Conservation (phyloP, 257 asterid species). For the Verbascum thapsus region DNA sequence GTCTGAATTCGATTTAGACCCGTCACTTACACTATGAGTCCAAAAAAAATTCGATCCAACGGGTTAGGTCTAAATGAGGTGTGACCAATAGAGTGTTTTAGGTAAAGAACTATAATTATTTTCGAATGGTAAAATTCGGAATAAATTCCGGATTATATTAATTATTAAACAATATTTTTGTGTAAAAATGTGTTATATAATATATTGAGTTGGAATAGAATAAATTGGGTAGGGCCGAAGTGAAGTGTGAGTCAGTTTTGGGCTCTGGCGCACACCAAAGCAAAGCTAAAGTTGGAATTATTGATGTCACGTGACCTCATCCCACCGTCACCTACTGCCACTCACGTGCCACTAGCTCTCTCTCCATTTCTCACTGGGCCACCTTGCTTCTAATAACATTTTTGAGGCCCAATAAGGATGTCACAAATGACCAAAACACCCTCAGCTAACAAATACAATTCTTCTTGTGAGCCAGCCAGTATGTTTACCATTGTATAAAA, state of each 20-base stretch:
- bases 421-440: neutral
- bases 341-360: conserved; percentile 39
- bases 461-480: neutral
- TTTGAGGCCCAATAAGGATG: neutral
- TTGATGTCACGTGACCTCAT: conserved; percentile 51
- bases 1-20: too few species aligned
- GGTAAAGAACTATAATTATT: too few species aligned
- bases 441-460: too few species aligned
- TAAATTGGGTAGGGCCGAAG: conserved; percentile 33
- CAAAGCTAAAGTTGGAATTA: conserved; percentile 6
- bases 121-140: too few species aligned
- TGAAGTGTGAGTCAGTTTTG: conserved; percentile 34
- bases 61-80: too few species aligned
- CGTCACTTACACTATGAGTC: too few species aligned
- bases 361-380: neutral
- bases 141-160: too few species aligned
- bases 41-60: too few species aligned
- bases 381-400: neutral
- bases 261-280: conserved; percentile 35
- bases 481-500: conserved; percentile 24
- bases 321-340: conserved; percentile 34
- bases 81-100: too few species aligned
- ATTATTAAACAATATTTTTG: too few species aligned
- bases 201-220: too few species aligned
- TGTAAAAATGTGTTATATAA: too few species aligned